Evolutionary conservation across 371 early-diverging fungal genomes (phyloP), one percentile per base, ranked within the genome.

Genomic region (Mucor racemosus): DNA sequence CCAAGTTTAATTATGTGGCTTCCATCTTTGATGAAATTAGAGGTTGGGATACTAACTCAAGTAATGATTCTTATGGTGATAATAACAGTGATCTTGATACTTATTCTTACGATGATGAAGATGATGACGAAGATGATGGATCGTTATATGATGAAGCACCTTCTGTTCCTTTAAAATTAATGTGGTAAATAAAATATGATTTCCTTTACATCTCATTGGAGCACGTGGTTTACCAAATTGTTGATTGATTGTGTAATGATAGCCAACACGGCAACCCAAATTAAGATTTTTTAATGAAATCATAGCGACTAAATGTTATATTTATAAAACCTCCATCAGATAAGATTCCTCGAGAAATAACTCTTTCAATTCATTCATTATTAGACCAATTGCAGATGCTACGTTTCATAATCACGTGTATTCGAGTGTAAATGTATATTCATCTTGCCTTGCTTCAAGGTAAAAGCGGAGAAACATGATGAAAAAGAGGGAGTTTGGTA

Each of bases 11-110:
- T n/a, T 74, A 73, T 59, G 71, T 69, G 9, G 68, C 65, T 4
- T 58, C 71, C 7, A 69, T 76, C 39, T 71, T 69, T 68, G 62
- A 68, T 56, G 76, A 76, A 56, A 21, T 71, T 13, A 64, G 60
- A 36, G 68, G 62, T 14, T 63, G 59, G 60, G 64, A 55, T 19
- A 50, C 50, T 14, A 39, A 50, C 9, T 34, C 39, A 40, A 50
- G 57, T 21, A 55, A 21, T 3, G 59, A 31, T 9, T 39, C 38
- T 2, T 44, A 42, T 8, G 42, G 44, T 34, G 48, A 17, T 5
- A 48, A 48, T 21, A 50, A 58, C 33, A 41, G 41, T 8, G 66
- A 57, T 9, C 1, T 40, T n/a, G 34, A 46, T 15, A 57, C 33
- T 11, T 19, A 34, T 34, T 54, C 53, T 0, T 35, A 40, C 34